Percentiles rank a stretch among this genome's conserved stretches.
Evolutionary conservation across 805 yeast genomes (phyloP).

Genomic region (Saccharomyces mikatae): DNA sequence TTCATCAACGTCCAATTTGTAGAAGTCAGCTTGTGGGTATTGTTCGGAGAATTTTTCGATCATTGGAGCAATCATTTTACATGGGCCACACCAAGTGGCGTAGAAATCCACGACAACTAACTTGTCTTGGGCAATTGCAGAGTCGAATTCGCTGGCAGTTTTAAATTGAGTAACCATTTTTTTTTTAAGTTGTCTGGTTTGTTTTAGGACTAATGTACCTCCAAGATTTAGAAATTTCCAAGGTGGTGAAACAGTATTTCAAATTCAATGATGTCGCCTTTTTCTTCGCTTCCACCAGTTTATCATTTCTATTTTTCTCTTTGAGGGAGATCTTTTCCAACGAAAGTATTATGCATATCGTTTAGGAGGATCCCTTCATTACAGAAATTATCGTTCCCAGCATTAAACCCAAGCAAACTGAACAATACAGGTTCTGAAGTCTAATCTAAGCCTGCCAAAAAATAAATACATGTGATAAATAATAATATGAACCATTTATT

Average conservation of each 20-base stretch:
- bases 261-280: background rate
- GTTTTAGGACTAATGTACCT: background rate
- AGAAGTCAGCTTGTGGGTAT: slow-evolving; percentile 60
- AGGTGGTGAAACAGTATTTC: background rate
- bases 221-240: background rate
- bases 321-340: background rate
- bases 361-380: background rate
- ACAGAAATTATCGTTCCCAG: too few species aligned
- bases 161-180: slow-evolving; percentile 49
- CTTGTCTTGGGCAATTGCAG: slow-evolving; percentile 53
- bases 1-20: slow-evolving; percentile 88
- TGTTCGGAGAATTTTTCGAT: slow-evolving; percentile 67
- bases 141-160: slow-evolving; percentile 54
- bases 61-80: slow-evolving; percentile 94
- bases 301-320: background rate
- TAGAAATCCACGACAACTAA: slow-evolving; percentile 90
- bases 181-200: background rate
- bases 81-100: slow-evolving; percentile 99
- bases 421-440: background rate
- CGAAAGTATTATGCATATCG: background rate
- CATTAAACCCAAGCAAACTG: background rate
- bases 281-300: background rate
- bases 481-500: background rate
- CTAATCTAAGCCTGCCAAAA: background rate
- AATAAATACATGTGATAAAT: background rate